These are phyloP conservation scores for Basidiobolus meristosporus DNA, from an alignment of 371 early-diverging fungal species.

Conservation along the genomic window DNA sequence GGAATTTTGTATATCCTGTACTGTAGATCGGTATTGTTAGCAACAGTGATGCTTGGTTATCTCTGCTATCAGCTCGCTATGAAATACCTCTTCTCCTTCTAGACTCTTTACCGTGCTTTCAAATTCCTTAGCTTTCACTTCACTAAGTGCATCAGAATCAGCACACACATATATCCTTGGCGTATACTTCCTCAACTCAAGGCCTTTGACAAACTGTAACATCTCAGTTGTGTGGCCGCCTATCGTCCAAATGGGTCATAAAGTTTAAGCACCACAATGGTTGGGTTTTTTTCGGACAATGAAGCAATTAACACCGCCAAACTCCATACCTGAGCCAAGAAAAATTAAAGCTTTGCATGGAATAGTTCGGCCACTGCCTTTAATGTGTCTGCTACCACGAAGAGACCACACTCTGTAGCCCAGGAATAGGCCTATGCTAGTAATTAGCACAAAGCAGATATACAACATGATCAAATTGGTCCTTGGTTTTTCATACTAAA, in stretches of 20 bases:
- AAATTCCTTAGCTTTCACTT: constrained; percentile 20
- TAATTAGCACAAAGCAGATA: too few species aligned
- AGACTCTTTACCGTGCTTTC: constrained; percentile 10
- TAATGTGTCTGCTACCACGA: too few species aligned
- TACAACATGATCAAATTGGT: too few species aligned
- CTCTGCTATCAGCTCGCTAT: not conserved
- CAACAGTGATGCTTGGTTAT: not conserved
- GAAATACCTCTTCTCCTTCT: constrained; percentile 3
- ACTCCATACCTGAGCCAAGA: too few species aligned
- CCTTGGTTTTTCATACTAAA: too few species aligned
- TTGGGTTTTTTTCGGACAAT: too few species aligned
- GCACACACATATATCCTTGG: constrained; percentile 45
- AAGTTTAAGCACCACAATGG: not conserved
- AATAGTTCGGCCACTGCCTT: too few species aligned
- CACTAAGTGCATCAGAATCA: constrained; percentile 29
- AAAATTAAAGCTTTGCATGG: too few species aligned
- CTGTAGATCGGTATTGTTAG: constrained; percentile 4
- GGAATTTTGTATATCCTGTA: constrained; percentile 28
- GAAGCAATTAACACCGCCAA: too few species aligned
- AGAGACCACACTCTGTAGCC: too few species aligned
- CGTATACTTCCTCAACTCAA: constrained; percentile 20
- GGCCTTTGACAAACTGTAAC: constrained; percentile 29
- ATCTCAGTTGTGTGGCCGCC: constrained; percentile 71
- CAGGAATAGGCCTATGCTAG: too few species aligned
- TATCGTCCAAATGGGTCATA: constrained; percentile 1